Percentiles rank a stretch among this genome's conserved stretches.
These are phyloP conservation scores for Spencermartinsiella europaea DNA, from an alignment of 805 yeast genomes.

Conservation along the genomic window DNA sequence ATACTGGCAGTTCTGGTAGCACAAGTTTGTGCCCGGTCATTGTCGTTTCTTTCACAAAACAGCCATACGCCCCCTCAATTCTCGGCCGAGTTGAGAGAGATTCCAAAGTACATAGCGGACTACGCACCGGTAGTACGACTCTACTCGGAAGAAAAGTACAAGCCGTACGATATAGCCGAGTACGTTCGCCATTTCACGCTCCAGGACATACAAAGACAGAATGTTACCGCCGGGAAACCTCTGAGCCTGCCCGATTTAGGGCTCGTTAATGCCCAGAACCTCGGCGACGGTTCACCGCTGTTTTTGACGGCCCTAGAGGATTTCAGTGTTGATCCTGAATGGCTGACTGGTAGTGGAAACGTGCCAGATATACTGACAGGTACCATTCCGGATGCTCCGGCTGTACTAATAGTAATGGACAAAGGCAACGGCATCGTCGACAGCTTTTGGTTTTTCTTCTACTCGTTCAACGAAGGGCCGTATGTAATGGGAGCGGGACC, in stretches of 20 bases:
- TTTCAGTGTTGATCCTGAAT: slow-evolving; percentile 67
- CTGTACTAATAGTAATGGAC: slow-evolving; percentile 75
- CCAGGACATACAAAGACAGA: slow-evolving; percentile 46
- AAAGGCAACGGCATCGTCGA: slow-evolving; percentile 95
- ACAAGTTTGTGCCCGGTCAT: too few relatives aligned
- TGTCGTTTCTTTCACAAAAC: background rate
- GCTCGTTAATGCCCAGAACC: slow-evolving; percentile 24
- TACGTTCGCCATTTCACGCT: slow-evolving; percentile 65
- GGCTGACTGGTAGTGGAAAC: slow-evolving; percentile 73
- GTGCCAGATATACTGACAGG: slow-evolving; percentile 71
- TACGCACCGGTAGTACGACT: slow-evolving; percentile 69
- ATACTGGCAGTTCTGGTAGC: too few relatives aligned
- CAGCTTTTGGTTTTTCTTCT: slow-evolving; percentile 94
- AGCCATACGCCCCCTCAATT: background rate
- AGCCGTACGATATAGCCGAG: slow-evolving; percentile 74
- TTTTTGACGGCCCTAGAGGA: slow-evolving; percentile 66
- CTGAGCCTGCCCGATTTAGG: background rate
- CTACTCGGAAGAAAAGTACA: slow-evolving; percentile 81
- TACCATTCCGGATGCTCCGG: slow-evolving; percentile 68
- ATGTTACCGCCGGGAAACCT: slow-evolving; percentile 20
- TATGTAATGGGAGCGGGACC: slow-evolving; percentile 98
- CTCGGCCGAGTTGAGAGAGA: background rate
- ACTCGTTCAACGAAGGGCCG: slow-evolving; percentile 91
- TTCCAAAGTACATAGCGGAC: slow-evolving; percentile 29
- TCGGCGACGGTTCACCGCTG: slow-evolving; percentile 29